Evolutionary conservation across 441 rosid species (phyloP), one percentile per base, ranked within the genome.

Genomic region (Manihot esculenta): DNA sequence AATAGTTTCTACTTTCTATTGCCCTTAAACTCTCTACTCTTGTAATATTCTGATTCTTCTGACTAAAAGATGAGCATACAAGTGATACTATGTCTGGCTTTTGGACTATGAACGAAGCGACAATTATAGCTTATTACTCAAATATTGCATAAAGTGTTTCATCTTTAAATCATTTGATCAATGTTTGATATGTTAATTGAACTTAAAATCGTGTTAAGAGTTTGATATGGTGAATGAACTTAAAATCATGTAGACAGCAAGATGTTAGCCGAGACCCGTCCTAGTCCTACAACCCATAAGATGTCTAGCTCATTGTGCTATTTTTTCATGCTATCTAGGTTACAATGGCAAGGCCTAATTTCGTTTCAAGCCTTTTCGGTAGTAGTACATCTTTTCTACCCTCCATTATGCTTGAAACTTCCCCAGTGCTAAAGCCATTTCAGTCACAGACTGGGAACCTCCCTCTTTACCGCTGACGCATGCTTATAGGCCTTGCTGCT

Each of bases 401-500:
- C n/a, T 0, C 7, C 23, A 8, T 20, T 27, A 23, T 23, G 12
- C 8, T 64, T 23, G 20, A 18, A 15, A 7, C 13, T 44, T 48
- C 23, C 21, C 53, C 23, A 3, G 56, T 48, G 6, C 38, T 7
- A 33, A 33, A 33, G 38, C 38, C 35, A 0, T 7, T 44, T 2
- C 30, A 9, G 15, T 45, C 27, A 45, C 49, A 26, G 4, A 7
- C 66, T 10, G 20, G 66, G 66, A 50, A 42, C 49, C 66, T 62
- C 33, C n/a, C 33, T n/a, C n/a, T n/a, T n/a, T n/a, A n/a, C n/a
- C n/a, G n/a, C n/a, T 14, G 2, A 15, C 18, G 1, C 21, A 59
- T 15, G 63, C 42, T 44, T 18, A 59, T 41, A 59, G 41, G 63
- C 12, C 20, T 59, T 59, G 63, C 44, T 27, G 63, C 42, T 59